Percentiles rank a stretch among this genome's conserved stretches.
Evolutionary conservation across 257 asterid species (phyloP).

Genomic region (Nicotiana knightiana): DNA sequence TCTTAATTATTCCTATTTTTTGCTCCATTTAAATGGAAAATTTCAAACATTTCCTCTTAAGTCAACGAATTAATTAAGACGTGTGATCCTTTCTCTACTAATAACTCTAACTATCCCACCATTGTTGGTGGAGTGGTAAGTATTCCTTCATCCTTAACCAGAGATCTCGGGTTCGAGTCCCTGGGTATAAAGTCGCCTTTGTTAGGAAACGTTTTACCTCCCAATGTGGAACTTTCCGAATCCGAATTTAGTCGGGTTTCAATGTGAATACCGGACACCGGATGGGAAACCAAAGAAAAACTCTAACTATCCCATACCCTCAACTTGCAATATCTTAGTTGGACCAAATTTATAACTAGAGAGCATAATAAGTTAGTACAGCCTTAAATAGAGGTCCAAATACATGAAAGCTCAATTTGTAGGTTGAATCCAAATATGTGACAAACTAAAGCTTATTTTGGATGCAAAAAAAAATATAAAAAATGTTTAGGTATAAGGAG

Average conservation of each 20-base stretch:
- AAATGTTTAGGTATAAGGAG: neutral
- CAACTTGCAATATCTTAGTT: neutral
- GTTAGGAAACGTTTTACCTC: too few relatives aligned
- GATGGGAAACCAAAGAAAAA: too few relatives aligned
- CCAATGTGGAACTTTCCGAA: too few relatives aligned
- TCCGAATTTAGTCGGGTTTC: too few relatives aligned
- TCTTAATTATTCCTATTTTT: neutral
- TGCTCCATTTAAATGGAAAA: neutral
- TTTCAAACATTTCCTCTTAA: neutral
- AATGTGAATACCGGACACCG: too few relatives aligned
- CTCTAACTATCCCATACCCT: neutral
- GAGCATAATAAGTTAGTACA: too few relatives aligned
- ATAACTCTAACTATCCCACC: neutral
- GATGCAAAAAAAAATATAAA: neutral
- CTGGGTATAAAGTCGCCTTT: too few relatives aligned
- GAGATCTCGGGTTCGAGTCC: too few relatives aligned
- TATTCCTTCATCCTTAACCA: too few relatives aligned
- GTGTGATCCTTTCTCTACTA: neutral
- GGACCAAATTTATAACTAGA: neutral
- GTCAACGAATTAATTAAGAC: neutral
- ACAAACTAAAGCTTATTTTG: neutral
- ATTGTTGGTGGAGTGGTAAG: too few relatives aligned
- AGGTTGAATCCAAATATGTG: neutral
- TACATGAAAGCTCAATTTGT: constrained; percentile 5
- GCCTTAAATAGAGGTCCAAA: neutral